phyloP scores from a whole-genome alignment of 2,329 filamentous ascomycete genomes.

The Epichloe glyceriae region DNA sequence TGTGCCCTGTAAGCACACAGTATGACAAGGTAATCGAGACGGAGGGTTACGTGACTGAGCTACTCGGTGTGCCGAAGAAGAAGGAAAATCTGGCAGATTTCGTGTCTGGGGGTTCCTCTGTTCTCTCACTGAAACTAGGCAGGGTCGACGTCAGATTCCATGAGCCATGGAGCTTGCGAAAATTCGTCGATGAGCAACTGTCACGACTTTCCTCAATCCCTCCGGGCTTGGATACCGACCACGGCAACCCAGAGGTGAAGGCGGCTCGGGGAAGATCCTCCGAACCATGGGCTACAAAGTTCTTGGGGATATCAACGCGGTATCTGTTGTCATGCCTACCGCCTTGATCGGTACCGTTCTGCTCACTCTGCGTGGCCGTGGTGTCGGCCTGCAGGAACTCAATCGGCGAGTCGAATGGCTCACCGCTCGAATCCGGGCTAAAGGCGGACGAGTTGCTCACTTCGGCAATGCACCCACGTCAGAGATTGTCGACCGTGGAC shows the following conservation, averaged over 20 bases:
- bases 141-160: slow-evolving; percentile 93
- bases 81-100: slow-evolving; percentile 91
- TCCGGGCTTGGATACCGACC: slow-evolving; percentile 31
- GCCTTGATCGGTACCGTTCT: slow-evolving; percentile 90
- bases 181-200: slow-evolving; percentile 69
- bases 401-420: slow-evolving; percentile 86
- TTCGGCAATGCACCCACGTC: slow-evolving; percentile 71
- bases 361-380: slow-evolving; percentile 78
- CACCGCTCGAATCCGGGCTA: slow-evolving; percentile 63
- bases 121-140: slow-evolving; percentile 78
- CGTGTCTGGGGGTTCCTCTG: slow-evolving; percentile 68
- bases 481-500: slow-evolving; percentile 73
- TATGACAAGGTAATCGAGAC: slow-evolving; percentile 99
- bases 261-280: slow-evolving; percentile 55
- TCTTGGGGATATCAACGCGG: slow-evolving; percentile 84
- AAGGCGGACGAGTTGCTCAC: slow-evolving; percentile 86
- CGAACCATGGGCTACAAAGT: slow-evolving; percentile 86
- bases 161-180: slow-evolving; percentile 81
- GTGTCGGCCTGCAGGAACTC: slow-evolving; percentile 78
- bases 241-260: slow-evolving; percentile 33
- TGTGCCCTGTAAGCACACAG: slow-evolving; percentile 92
- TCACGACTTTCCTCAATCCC: slow-evolving; percentile 33
- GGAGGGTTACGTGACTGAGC: slow-evolving; percentile 87
- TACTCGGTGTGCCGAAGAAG: slow-evolving; percentile 86
- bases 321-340: slow-evolving; percentile 96